Evolutionary conservation across 2,329 filamentous ascomycete genomes (phyloP).

Genomic region (Cordyceps cateniannulata): DNA sequence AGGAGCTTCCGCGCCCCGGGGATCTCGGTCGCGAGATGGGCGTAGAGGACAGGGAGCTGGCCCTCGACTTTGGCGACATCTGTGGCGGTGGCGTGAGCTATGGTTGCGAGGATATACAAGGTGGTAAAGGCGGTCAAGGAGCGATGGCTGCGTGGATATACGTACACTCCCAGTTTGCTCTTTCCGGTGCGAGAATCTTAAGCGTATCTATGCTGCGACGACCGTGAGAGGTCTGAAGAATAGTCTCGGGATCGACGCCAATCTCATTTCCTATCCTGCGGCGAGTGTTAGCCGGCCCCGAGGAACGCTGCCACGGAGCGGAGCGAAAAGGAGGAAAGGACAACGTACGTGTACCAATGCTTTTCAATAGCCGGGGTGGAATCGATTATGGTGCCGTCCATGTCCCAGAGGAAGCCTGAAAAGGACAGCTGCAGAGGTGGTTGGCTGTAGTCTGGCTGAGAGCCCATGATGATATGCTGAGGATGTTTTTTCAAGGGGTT

Average conservation of each 20-base stretch:
- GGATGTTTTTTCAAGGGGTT: neutral
- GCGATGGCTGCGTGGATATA: conserved; percentile 18
- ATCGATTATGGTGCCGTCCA: conserved; percentile 81
- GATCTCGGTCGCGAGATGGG: conserved; percentile 74
- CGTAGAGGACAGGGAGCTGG: conserved; percentile 68
- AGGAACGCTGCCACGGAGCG: neutral
- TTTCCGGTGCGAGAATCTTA: conserved; percentile 69
- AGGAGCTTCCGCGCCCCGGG: conserved; percentile 73
- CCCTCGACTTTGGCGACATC: conserved; percentile 77
- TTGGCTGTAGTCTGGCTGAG: conserved; percentile 32
- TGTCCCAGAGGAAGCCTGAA: conserved; percentile 60
- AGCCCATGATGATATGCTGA: conserved; percentile 24
- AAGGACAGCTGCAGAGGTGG: conserved; percentile 43
- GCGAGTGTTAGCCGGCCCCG: conserved; percentile 5
- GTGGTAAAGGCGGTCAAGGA: neutral
- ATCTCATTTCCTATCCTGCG: conserved; percentile 72
- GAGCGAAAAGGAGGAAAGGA: neutral
- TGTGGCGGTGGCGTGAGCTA: conserved; percentile 29
- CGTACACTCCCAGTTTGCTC: conserved; percentile 91
- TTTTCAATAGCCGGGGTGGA: conserved; percentile 71
- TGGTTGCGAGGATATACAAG: neutral
- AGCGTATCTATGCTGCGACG: conserved; percentile 83
- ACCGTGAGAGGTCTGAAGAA: conserved; percentile 87
- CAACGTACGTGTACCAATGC: conserved; percentile 63
- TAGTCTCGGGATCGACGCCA: conserved; percentile 74